A percentile compares a stretch with the other conserved stretches of the same genome.
Conservation (phyloP, 345 rosid genomes). For the Cochlearia excelsa region DNA sequence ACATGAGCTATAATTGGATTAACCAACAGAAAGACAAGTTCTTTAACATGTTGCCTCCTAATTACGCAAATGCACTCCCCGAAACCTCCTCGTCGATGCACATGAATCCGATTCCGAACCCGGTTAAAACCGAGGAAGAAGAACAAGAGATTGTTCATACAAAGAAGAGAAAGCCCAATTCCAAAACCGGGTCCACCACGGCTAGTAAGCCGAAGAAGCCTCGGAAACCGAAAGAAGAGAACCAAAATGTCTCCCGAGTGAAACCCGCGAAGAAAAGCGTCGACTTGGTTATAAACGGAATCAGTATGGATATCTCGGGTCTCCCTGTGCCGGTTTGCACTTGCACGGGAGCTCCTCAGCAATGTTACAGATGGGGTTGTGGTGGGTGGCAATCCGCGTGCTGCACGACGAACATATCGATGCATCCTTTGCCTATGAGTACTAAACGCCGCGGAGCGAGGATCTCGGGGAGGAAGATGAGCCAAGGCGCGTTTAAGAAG, state of each 20-base stretch:
- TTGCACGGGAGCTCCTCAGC: conserved; percentile 89
- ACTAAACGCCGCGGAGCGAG: conserved; percentile 93
- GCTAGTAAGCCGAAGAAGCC: conserved; percentile 55
- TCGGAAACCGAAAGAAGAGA: conserved; percentile 70
- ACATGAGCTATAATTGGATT: conserved; percentile 72
- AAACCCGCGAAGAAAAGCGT: conserved; percentile 83
- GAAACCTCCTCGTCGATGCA: conserved; percentile 62
- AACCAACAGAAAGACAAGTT: conserved; percentile 69
- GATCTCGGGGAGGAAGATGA: conserved; percentile 98
- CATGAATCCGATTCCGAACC: conserved; percentile 40
- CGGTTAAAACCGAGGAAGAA: conserved; percentile 49
- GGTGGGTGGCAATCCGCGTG: conserved; percentile 99
- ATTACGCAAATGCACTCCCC: conserved; percentile 45
- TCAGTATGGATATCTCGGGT: conserved; percentile 79
- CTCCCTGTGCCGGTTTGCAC: conserved; percentile 92
- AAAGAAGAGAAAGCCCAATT: conserved; percentile 64
- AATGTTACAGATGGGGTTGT: conserved; percentile 97
- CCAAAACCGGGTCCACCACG: conserved; percentile 48
- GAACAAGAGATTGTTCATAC: conserved; percentile 49
- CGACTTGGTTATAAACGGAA: conserved; percentile 79
- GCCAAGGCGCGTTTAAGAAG: conserved; percentile 96
- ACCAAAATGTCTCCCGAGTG: conserved; percentile 42
- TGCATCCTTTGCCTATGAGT: conserved; percentile 96
- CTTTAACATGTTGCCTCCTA: conserved; percentile 60
- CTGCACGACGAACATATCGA: conserved; percentile 86